A percentile compares a stretch with the other conserved stretches of the same genome.
Evolutionary conservation across 2,329 filamentous ascomycete species (phyloP).

Genomic region (Xylaria sp.): DNA sequence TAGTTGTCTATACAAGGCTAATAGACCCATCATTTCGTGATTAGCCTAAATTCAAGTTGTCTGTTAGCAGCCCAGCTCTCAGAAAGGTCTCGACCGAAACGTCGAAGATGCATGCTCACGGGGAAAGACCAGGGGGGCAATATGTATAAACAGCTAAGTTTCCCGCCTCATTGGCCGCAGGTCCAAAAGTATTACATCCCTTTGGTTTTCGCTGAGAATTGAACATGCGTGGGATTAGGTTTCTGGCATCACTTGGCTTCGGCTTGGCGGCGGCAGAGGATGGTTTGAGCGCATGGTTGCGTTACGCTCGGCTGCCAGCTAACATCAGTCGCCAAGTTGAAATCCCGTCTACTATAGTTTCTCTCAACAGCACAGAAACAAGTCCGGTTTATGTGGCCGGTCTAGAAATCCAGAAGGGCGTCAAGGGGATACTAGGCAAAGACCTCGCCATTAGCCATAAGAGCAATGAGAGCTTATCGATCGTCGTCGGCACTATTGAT

Average conservation of each 20-base stretch:
- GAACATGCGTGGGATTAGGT: constrained; percentile 46
- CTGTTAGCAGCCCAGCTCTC: not conserved
- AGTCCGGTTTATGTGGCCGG: constrained; percentile 70
- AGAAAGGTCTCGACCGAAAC: not conserved
- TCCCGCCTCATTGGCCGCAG: not conserved
- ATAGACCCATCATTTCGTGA: constrained; percentile 28
- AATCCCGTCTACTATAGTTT: constrained; percentile 61
- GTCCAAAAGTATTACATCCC: not conserved
- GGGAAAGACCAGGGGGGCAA: not conserved
- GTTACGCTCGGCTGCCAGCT: constrained; percentile 65
- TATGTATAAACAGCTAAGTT: constrained; percentile 26
- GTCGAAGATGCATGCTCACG: not conserved
- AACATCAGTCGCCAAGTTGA: constrained; percentile 51
- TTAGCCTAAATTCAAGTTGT: constrained; percentile 33
- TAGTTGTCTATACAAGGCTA: constrained; percentile 10
- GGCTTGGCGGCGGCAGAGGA: constrained; percentile 64
- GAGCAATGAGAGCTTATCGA: constrained; percentile 45
- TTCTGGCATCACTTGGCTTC: constrained; percentile 43
- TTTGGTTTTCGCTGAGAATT: constrained; percentile 7
- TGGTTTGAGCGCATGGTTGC: constrained; percentile 70
- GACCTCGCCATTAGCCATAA: constrained; percentile 50
- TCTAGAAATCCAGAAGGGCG: constrained; percentile 66
- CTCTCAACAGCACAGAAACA: constrained; percentile 62
- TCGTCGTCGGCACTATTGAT: constrained; percentile 61
- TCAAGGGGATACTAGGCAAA: constrained; percentile 66